Evolutionary conservation across 495 filamentous ascomycete species (phyloP).

Genomic region (Platismatia glauca): DNA sequence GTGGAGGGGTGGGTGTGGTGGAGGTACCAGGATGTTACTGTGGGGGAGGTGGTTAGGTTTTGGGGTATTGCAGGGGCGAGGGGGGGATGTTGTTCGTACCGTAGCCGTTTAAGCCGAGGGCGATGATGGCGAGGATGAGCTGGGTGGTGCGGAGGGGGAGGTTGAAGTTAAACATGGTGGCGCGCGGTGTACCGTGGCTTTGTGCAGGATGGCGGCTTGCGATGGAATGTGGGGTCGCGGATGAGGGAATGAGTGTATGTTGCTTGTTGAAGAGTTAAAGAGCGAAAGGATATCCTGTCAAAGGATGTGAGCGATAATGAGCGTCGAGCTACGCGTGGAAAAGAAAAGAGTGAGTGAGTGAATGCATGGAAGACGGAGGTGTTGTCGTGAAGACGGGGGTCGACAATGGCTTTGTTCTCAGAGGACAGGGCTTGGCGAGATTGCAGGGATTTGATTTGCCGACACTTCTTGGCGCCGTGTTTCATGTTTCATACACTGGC

Average conservation of each 20-base stretch:
- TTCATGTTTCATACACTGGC: neutral
- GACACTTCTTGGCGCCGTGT: neutral
- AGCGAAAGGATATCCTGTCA: slow-evolving; percentile 5
- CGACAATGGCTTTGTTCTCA: neutral
- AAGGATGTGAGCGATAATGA: slow-evolving; percentile 6
- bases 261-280: too few relatives aligned
- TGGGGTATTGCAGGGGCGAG: neutral
- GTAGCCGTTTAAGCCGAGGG: slow-evolving; percentile 64
- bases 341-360: neutral
- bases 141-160: slow-evolving; percentile 57
- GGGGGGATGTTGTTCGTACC: slow-evolving; percentile 43
- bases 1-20: slow-evolving; percentile 31
- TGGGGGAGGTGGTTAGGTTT: slow-evolving; percentile 7
- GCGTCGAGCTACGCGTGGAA: neutral
- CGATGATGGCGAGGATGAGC: slow-evolving; percentile 56
- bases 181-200: neutral
- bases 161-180: slow-evolving; percentile 43
- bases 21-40: slow-evolving; percentile 28
- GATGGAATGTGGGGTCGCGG: slow-evolving; percentile 12
- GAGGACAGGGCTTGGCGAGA: neutral
- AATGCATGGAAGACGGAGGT: neutral
- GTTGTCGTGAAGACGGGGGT: neutral
- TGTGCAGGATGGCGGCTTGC: neutral
- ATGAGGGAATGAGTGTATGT: too few relatives aligned
- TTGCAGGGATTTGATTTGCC: neutral